A percentile compares a stretch with the other conserved stretches of the same genome.
These are phyloP conservation scores for Chenopodium berlandieri DNA, from an alignment of 148 eudicot genomes.

Conservation along the genomic window DNA sequence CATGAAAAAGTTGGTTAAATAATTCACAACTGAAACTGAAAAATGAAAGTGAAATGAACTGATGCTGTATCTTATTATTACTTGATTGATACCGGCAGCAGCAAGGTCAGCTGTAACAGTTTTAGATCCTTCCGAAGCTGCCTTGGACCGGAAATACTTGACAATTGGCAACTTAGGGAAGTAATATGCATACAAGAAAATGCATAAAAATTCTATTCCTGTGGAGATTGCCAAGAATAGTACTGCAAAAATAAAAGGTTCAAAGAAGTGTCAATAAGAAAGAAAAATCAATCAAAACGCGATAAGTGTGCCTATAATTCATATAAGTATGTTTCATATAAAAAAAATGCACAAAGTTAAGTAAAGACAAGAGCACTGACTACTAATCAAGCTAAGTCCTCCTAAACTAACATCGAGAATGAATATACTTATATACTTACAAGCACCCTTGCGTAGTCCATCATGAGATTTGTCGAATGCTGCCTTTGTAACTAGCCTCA, in stretches of 20 bases:
- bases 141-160: constrained; percentile 57
- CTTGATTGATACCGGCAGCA: constrained; percentile 51
- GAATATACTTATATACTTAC: constrained; percentile 26
- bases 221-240: constrained; percentile 51
- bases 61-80: background rate
- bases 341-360: too few relatives aligned
- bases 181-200: constrained; percentile 44
- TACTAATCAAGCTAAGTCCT: too few relatives aligned
- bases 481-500: constrained; percentile 42
- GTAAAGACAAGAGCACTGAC: too few relatives aligned
- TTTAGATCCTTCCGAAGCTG: constrained; percentile 58
- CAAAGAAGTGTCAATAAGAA: too few relatives aligned
- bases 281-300: too few relatives aligned
- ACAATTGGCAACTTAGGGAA: constrained; percentile 60
- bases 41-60: background rate
- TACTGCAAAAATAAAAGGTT: constrained; percentile 34
- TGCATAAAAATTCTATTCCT: constrained; percentile 44
- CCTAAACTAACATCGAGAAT: background rate
- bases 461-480: constrained; percentile 38
- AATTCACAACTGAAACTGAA: background rate
- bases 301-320: too few relatives aligned
- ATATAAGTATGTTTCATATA: too few relatives aligned
- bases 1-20: background rate
- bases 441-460: constrained; percentile 48
- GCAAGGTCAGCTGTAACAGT: constrained; percentile 57